Conservation (phyloP, 805 yeast species). For the Candida ipomoeae region DNA sequence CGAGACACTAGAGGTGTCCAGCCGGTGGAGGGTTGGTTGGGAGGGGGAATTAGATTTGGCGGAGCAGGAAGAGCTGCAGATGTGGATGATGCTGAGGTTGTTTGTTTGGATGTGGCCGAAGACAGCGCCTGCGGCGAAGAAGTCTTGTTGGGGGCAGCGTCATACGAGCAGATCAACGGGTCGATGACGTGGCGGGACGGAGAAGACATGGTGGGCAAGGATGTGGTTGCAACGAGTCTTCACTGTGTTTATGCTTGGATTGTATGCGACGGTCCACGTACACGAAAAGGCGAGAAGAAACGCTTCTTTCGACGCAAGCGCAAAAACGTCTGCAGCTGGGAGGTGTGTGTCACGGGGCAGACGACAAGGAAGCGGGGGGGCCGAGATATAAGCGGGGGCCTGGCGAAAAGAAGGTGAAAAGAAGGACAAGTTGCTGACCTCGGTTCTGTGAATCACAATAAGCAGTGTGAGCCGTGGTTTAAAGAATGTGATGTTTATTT, state of each 20-base stretch:
- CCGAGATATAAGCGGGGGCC: not conserved
- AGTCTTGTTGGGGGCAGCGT: conserved; percentile 2
- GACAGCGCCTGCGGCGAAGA: conserved; percentile 6
- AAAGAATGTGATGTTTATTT: conserved; percentile 4
- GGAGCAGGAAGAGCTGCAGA: not conserved
- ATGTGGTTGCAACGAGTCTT: not conserved
- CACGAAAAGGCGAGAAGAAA: not conserved
- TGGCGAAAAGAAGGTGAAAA: not conserved
- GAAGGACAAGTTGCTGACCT: too few species aligned
- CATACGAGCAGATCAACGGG: conserved; percentile 28
- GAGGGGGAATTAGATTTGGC: not conserved
- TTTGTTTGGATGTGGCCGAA: not conserved
- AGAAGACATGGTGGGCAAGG: conserved; percentile 23
- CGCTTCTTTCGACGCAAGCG: conserved; percentile 3
- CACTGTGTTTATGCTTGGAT: not conserved
- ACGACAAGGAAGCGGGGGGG: not conserved
- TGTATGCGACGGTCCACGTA: not conserved
- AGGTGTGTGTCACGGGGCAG: not conserved
- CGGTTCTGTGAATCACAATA: not conserved
- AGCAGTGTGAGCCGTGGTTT: not conserved
- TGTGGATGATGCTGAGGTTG: not conserved
- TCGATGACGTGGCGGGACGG: conserved; percentile 33
- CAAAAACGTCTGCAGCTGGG: not conserved
- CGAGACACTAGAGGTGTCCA: conserved; percentile 44
- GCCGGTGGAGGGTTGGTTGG: conserved; percentile 21